phyloP scores from a whole-genome alignment of 73 alveolate genomes.

The Paramecium pentaurelia region DNA sequence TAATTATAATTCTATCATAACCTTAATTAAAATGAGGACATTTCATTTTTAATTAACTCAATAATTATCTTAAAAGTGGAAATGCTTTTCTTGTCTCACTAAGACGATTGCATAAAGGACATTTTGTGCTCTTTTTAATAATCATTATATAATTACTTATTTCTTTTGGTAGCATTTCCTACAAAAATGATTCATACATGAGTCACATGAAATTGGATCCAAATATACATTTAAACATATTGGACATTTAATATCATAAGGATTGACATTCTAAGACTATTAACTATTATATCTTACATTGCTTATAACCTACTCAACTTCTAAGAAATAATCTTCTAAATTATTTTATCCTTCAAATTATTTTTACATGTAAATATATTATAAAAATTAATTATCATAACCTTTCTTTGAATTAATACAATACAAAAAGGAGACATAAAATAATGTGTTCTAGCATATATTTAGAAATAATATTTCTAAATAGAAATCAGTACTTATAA shows the following conservation, averaged over 20 bases:
- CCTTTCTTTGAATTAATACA: not conserved
- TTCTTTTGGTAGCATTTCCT: not conserved
- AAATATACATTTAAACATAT: not conserved
- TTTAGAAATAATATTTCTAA: no score
- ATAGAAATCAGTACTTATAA: no score
- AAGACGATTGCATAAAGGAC: not conserved
- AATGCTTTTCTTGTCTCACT: constrained; percentile 3
- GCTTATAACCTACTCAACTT: not conserved
- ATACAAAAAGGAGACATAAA: not conserved
- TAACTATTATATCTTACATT: not conserved
- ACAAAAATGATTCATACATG: constrained; percentile 41
- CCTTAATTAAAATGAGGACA: not conserved
- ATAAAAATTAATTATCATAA: not conserved
- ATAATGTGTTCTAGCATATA: no score
- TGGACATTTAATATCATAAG: constrained; percentile 8
- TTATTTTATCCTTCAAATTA: not conserved
- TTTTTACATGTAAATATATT: not conserved
- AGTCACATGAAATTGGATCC: constrained; percentile 21
- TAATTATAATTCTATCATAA: not conserved
- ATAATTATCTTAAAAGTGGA: not conserved
- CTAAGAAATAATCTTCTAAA: not conserved
- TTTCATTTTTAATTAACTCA: not conserved
- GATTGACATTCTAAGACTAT: not conserved
- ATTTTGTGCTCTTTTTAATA: not conserved
- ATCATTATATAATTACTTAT: not conserved